These are phyloP conservation scores for Candida nitratophila DNA, from an alignment of 805 yeast species.

Conservation along the genomic window DNA sequence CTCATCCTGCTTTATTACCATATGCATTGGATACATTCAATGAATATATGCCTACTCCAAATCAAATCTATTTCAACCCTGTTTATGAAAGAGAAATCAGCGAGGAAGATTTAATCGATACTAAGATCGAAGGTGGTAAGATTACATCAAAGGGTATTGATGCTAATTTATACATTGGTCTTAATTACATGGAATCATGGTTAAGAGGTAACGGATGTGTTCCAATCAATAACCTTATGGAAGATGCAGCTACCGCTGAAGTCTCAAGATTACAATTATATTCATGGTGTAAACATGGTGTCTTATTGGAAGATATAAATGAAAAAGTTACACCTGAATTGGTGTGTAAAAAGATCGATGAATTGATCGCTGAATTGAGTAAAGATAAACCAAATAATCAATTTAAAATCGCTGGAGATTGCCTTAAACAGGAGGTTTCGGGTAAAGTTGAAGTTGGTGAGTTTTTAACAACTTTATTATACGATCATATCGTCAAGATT, in stretches of 20 bases:
- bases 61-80: slow-evolving; percentile 54
- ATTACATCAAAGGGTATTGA: slow-evolving; percentile 67
- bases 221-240: slow-evolving; percentile 81
- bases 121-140: slow-evolving; percentile 53
- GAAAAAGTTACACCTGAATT: slow-evolving; percentile 52
- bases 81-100: slow-evolving; percentile 31
- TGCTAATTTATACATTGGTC: slow-evolving; percentile 67
- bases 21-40: slow-evolving; percentile 68
- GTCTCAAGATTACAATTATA: slow-evolving; percentile 76
- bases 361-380: slow-evolving; percentile 50
- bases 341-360: slow-evolving; percentile 49
- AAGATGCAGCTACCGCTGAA: slow-evolving; percentile 87
- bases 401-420: slow-evolving; percentile 60
- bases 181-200: slow-evolving; percentile 83
- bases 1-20: slow-evolving; percentile 76
- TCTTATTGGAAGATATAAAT: slow-evolving; percentile 50
- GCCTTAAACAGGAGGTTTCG: slow-evolving; percentile 65
- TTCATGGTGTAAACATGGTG: slow-evolving; percentile 78
- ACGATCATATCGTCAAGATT: slow-evolving; percentile 60
- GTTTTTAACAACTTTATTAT: slow-evolving; percentile 68
- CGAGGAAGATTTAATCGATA: slow-evolving; percentile 54
- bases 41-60: slow-evolving; percentile 76
- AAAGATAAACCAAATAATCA: slow-evolving; percentile 52
- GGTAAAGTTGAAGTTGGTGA: slow-evolving; percentile 64
- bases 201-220: slow-evolving; percentile 79